phyloP scores from a whole-genome alignment of 225 moss, liverwort and hornwort genomes.

The Pseudoscleropodium purum region DNA sequence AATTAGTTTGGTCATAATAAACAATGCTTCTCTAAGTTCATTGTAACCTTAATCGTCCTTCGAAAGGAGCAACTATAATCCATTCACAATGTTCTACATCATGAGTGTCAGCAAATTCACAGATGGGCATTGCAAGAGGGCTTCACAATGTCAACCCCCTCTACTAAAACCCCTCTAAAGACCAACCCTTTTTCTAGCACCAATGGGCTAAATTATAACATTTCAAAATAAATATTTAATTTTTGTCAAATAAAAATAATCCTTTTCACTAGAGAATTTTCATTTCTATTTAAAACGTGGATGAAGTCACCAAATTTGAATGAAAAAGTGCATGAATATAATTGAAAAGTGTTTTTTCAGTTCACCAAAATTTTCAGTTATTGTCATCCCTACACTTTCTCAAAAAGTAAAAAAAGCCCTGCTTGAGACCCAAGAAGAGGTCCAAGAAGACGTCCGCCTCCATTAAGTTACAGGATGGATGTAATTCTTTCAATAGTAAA shows the following conservation, averaged over 20 bases:
- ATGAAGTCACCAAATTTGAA: not conserved
- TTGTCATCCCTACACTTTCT: not conserved
- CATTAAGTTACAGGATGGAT: not conserved
- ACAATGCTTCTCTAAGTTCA: fast-evolving
- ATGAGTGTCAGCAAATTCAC: fast-evolving
- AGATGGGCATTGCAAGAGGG: fast-evolving
- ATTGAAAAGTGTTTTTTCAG: too few species aligned
- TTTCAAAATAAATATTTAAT: not conserved
- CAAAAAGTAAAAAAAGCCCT: not conserved
- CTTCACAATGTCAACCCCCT: not conserved
- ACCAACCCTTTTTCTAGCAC: not conserved
- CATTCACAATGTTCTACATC: not conserved
- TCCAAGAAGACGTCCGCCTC: not conserved
- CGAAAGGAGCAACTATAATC: fast-evolving
- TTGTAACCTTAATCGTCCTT: not conserved
- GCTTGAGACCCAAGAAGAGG: not conserved
- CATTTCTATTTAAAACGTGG: too few species aligned
- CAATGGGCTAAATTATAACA: not conserved
- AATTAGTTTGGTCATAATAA: not conserved
- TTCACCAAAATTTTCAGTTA: not conserved
- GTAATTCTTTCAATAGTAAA: not conserved
- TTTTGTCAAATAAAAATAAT: not conserved
- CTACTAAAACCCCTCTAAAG: not conserved
- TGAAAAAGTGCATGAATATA: not conserved
- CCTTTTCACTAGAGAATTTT: too few species aligned